Evolutionary conservation across 2,329 filamentous ascomycete species (phyloP).

Genomic region (Botrytis cinerea): DNA sequence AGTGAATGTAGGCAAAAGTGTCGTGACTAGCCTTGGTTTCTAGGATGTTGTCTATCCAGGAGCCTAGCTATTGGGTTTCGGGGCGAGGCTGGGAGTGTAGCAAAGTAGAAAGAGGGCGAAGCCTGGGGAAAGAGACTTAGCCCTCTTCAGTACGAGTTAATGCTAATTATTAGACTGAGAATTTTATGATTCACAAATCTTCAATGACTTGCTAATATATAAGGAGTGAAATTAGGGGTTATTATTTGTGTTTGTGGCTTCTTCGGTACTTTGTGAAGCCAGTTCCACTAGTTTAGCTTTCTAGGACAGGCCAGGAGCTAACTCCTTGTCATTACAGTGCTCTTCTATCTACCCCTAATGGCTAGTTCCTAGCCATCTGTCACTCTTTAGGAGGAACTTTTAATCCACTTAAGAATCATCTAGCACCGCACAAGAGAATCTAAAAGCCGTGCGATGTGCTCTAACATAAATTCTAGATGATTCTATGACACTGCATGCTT

Average conservation of each 20-base stretch:
- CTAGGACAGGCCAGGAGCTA: neutral
- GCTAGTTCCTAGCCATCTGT: rapidly evolving
- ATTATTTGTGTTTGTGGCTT: neutral
- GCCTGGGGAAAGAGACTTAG: neutral
- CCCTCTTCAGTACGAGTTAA: neutral
- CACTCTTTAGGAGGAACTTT: rapidly evolving
- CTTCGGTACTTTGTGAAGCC: rapidly evolving
- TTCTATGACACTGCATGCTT: neutral
- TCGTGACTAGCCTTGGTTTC: neutral
- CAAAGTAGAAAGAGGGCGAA: no score
- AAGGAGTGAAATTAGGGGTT: no score
- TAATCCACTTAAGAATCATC: rapidly evolving
- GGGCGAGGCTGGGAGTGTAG: no score
- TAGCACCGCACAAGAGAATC: neutral
- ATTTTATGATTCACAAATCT: neutral
- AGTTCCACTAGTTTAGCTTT: neutral
- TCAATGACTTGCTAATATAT: neutral
- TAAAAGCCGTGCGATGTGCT: neutral
- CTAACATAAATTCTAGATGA: neutral
- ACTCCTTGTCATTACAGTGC: neutral
- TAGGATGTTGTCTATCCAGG: neutral
- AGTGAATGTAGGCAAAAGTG: neutral
- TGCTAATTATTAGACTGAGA: neutral
- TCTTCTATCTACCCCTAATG: neutral
- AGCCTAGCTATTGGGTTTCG: neutral